phyloP scores from a whole-genome alignment of 2,329 filamentous ascomycete species.

The Diaporthe sp. region DNA sequence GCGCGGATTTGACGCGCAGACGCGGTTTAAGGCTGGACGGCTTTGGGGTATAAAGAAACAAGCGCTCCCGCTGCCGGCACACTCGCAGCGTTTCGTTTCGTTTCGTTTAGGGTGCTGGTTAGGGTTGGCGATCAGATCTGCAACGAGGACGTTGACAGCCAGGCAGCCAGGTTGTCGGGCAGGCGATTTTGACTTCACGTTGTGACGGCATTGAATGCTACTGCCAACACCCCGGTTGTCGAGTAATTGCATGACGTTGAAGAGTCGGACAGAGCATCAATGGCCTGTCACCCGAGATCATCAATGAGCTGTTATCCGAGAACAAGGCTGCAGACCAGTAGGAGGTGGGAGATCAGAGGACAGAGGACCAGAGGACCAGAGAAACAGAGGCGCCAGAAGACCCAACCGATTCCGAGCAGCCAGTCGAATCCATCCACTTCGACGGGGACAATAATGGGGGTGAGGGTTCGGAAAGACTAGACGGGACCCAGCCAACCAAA shows the following conservation, averaged over 20 bases:
- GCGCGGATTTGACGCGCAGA: conserved; percentile 40
- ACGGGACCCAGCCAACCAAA: conserved; percentile 22
- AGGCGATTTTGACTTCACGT: neutral
- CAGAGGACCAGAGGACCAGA: neutral
- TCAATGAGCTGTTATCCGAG: conserved; percentile 8
- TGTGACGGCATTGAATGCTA: conserved; percentile 28
- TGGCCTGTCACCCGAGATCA: neutral
- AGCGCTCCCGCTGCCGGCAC: conserved; percentile 34
- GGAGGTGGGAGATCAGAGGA: neutral
- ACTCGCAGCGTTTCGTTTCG: conserved; percentile 14
- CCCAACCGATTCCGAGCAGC: conserved; percentile 1
- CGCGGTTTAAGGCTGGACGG: conserved; percentile 38
- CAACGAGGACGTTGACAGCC: neutral
- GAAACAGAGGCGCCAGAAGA: neutral
- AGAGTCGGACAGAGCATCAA: conserved; percentile 4
- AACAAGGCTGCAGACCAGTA: conserved; percentile 12
- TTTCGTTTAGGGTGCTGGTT: conserved; percentile 7
- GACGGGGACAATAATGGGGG: conserved; percentile 20
- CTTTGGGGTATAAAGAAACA: conserved; percentile 34
- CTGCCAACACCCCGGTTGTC: conserved; percentile 17
- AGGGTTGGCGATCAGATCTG: conserved; percentile 24
- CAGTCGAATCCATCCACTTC: neutral
- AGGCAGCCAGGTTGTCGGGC: neutral
- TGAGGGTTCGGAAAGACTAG: neutral
- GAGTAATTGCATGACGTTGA: conserved; percentile 31